phyloP scores from a whole-genome alignment of 257 asterid species.

The Linaria vulgaris region DNA sequence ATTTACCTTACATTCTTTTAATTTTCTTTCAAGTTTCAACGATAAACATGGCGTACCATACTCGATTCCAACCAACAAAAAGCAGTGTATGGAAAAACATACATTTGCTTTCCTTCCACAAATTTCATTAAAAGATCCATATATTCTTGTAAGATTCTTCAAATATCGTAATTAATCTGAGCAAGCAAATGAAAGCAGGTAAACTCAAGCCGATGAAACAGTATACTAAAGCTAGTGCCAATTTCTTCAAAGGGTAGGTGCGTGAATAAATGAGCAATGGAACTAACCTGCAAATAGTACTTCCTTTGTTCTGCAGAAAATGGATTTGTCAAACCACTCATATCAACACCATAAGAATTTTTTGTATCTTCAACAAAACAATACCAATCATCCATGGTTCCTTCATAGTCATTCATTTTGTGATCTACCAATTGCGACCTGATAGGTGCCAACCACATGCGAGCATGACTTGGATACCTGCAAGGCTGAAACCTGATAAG shows the following conservation, averaged over 20 bases:
- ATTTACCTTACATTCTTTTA: not conserved
- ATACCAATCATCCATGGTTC: conserved; percentile 70
- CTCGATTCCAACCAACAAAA: not conserved
- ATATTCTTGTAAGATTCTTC: not conserved
- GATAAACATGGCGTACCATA: too few species aligned
- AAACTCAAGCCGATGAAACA: conserved; percentile 16
- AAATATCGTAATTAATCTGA: not conserved
- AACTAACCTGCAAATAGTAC: conserved; percentile 79
- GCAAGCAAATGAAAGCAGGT: conserved; percentile 19
- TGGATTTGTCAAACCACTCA: conserved; percentile 75
- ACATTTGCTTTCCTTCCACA: too few species aligned
- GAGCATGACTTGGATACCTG: conserved; percentile 99
- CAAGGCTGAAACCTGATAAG: conserved; percentile 27
- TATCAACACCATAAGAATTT: conserved; percentile 79
- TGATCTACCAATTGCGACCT: conserved; percentile 72
- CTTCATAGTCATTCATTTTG: conserved; percentile 60
- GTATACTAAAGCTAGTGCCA: not conserved
- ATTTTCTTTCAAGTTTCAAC: not conserved
- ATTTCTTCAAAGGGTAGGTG: not conserved
- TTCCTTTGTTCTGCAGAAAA: conserved; percentile 67
- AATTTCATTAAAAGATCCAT: not conserved
- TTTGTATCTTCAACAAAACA: conserved; percentile 64
- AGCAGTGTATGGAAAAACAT: not conserved
- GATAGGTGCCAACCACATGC: conserved; percentile 92
- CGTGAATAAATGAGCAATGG: conserved; percentile 7